Evolutionary conservation across 306 rosid species (phyloP).

Genomic region (Rosa multiflora): DNA sequence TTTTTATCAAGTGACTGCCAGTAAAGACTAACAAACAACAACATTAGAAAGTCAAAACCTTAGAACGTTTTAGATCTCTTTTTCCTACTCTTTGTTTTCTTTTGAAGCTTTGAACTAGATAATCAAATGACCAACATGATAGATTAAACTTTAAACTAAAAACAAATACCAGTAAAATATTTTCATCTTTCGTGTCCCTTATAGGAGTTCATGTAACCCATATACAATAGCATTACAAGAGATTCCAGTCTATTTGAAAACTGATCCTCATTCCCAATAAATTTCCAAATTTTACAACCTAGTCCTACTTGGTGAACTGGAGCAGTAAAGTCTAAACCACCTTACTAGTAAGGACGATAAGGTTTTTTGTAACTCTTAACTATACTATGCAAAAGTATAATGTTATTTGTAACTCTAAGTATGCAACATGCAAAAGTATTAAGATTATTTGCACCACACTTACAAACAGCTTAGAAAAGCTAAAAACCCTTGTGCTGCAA

Average conservation of each 20-base stretch:
- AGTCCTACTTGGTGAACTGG: not conserved
- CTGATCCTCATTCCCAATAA: not conserved
- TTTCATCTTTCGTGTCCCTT: not conserved
- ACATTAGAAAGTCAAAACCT: not conserved
- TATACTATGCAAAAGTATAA: not conserved
- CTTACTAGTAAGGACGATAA: not conserved
- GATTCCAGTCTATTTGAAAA: not conserved
- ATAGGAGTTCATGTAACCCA: not conserved
- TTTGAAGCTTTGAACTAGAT: not conserved
- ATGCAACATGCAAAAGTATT: not conserved
- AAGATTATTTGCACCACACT: not conserved
- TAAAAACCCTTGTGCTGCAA: not conserved
- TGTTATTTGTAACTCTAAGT: not conserved
- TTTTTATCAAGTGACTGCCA: not conserved
- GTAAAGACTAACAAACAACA: not conserved
- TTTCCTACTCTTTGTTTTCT: not conserved
- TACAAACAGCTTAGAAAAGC: not conserved
- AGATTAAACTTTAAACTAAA: not conserved
- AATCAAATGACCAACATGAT: not conserved
- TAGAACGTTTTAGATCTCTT: not conserved
- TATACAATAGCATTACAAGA: not conserved
- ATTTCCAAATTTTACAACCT: not conserved
- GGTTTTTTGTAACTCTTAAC: not conserved
- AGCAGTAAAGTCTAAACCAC: not conserved
- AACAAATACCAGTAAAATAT: not conserved